Evolutionary conservation across 306 rosid species (phyloP).

Genomic region (Carpinus viminea): DNA sequence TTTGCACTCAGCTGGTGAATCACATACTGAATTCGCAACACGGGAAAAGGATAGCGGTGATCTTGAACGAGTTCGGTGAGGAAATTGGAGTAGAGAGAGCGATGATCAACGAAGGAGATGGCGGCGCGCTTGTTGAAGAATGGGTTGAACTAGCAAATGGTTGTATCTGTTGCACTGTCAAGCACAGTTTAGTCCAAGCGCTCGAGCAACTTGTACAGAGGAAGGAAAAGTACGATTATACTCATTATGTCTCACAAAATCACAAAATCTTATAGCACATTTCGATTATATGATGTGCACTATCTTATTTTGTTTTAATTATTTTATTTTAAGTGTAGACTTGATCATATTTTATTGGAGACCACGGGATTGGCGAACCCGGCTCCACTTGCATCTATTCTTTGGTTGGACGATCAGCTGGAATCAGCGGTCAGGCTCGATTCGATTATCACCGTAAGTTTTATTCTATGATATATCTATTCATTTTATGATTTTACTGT

Average conservation of each 20-base stretch:
- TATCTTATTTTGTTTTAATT: neutral
- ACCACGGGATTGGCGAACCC: constrained; percentile 99
- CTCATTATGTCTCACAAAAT: neutral
- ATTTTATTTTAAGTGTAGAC: constrained; percentile 40
- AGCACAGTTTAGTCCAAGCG: constrained; percentile 94
- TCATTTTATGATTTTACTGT: neutral
- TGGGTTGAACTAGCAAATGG: constrained; percentile 99
- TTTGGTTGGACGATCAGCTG: constrained; percentile 96
- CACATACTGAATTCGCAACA: constrained; percentile 75
- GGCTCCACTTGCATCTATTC: constrained; percentile 91
- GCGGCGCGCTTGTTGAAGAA: constrained; percentile 89
- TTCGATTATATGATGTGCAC: neutral
- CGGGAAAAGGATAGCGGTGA: constrained; percentile 94
- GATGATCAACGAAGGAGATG: constrained; percentile 92
- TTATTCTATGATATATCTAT: neutral
- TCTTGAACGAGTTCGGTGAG: constrained; percentile 93
- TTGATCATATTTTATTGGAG: constrained; percentile 93
- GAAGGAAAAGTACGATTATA: constrained; percentile 65
- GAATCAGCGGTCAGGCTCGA: constrained; percentile 85
- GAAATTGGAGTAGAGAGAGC: constrained; percentile 98
- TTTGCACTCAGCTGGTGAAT: constrained; percentile 67
- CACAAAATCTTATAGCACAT: neutral
- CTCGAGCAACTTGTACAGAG: constrained; percentile 89
- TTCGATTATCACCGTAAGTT: constrained; percentile 84
- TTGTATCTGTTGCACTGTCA: constrained; percentile 85